Evolutionary conservation across 169 alveolate genomes (phyloP).

Genomic region (Plasmodium knowlesi): DNA sequence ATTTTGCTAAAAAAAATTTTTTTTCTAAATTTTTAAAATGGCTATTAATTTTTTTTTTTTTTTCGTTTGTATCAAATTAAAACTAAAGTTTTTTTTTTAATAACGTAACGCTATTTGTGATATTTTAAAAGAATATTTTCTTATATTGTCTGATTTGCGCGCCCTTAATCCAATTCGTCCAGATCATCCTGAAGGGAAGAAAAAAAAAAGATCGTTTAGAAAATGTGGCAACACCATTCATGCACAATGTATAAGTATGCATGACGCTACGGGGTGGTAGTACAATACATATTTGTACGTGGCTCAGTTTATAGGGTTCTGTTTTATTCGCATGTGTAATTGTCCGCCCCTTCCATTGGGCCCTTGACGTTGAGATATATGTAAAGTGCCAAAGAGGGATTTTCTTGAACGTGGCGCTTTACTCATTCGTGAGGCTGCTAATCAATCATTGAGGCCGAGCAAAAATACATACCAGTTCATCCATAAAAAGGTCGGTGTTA

Average conservation of each 20-base stretch:
- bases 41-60: background rate
- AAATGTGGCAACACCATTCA: background rate
- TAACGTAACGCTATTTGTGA: background rate
- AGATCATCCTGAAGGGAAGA: conserved; percentile 47
- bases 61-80: background rate
- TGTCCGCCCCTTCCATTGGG: background rate
- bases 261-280: too few species aligned
- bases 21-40: background rate
- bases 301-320: background rate
- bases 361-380: background rate
- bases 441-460: background rate
- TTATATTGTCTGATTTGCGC: background rate
- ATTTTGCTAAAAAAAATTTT: background rate
- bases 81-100: background rate
- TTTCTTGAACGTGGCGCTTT: background rate
- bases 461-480: conserved; percentile 38
- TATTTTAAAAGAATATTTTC: background rate
- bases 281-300: background rate
- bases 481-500: conserved; percentile 58
- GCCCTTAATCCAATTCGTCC: conserved; percentile 41
- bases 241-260: too few species aligned
- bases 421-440: background rate
- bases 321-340: background rate
- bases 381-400: background rate
- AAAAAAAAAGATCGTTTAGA: background rate